Conservation (phyloP, 2,329 filamentous ascomycete species). For the Fusarium ambrosium region DNA sequence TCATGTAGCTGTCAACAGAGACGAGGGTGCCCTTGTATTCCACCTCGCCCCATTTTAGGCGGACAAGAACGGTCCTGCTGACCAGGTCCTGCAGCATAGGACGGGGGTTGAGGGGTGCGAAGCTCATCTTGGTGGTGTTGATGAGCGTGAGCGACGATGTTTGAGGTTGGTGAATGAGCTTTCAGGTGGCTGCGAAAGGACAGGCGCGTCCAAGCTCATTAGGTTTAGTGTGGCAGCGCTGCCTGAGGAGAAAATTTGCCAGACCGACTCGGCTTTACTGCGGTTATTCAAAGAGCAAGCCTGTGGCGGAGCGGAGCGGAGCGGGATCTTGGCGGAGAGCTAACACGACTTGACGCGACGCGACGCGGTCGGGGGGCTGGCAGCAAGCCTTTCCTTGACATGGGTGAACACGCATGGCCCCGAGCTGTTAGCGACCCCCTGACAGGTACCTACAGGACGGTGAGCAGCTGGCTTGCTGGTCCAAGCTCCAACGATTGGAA, state of each 20-base stretch:
- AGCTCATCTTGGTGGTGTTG: slow-evolving; percentile 58
- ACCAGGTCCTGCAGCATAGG: slow-evolving; percentile 95
- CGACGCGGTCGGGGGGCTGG: background rate
- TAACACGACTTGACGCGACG: background rate
- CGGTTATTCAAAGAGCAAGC: slow-evolving; percentile 14
- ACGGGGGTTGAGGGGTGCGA: slow-evolving; percentile 95
- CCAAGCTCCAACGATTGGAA: background rate
- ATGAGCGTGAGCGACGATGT: slow-evolving; percentile 33
- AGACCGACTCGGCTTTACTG: slow-evolving; percentile 20
- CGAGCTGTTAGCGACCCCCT: background rate
- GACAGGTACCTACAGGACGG: background rate
- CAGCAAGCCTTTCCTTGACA: background rate
- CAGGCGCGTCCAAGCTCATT: slow-evolving; percentile 36
- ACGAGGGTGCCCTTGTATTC: slow-evolving; percentile 96
- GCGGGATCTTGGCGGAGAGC: background rate
- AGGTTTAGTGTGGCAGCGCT: slow-evolving; percentile 31
- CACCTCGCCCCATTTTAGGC: slow-evolving; percentile 97
- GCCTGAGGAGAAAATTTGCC: slow-evolving; percentile 42
- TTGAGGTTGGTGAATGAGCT: slow-evolving; percentile 41
- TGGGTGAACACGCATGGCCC: background rate
- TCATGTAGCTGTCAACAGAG: slow-evolving; percentile 98
- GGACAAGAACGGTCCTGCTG: slow-evolving; percentile 90
- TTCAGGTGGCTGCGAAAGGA: slow-evolving; percentile 39
- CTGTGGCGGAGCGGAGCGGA: slow-evolving; percentile 9
- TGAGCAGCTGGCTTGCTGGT: background rate